Evolutionary conservation across 2,329 filamentous ascomycete genomes (phyloP).

Genomic region (Ophiocordyceps polyrhachis-furcata): DNA sequence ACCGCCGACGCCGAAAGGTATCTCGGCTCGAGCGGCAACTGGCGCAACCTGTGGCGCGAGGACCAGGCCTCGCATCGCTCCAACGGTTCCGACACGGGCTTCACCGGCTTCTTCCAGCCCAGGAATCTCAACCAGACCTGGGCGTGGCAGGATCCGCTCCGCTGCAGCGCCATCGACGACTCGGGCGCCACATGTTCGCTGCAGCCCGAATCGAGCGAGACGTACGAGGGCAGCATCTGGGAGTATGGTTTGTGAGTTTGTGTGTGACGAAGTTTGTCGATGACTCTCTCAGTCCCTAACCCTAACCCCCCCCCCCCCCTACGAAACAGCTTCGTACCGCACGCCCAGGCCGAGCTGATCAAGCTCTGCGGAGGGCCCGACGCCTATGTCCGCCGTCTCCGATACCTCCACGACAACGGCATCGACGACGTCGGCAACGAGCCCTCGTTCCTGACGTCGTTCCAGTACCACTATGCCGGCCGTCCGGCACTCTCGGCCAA

Average conservation of each 20-base stretch:
- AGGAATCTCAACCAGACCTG: conserved; percentile 48
- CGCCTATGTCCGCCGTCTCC: conserved; percentile 37
- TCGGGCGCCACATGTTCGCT: conserved; percentile 38
- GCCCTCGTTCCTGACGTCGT: conserved; percentile 42
- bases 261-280: too few relatives aligned
- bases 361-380: conserved; percentile 38
- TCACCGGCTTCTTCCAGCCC: conserved; percentile 52
- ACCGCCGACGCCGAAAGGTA: conserved; percentile 41
- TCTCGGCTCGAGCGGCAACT: conserved; percentile 38
- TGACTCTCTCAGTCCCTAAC: too few relatives aligned
- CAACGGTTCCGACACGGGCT: conserved; percentile 42
- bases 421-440: conserved; percentile 50
- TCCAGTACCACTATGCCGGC: conserved; percentile 51
- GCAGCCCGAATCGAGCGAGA: conserved; percentile 43
- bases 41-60: conserved; percentile 45
- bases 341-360: conserved; percentile 35
- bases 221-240: conserved; percentile 55
- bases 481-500: conserved; percentile 35
- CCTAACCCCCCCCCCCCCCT: too few relatives aligned
- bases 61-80: conserved; percentile 35
- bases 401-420: conserved; percentile 44
- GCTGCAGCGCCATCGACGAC: conserved; percentile 36
- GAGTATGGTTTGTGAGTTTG: conserved; percentile 46
- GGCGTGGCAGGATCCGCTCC: conserved; percentile 48
- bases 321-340: conserved; percentile 38